Evolutionary conservation across 257 asterid genomes (phyloP), one percentile per base, ranked within the genome.

Genomic region (Echites panduratus): DNA sequence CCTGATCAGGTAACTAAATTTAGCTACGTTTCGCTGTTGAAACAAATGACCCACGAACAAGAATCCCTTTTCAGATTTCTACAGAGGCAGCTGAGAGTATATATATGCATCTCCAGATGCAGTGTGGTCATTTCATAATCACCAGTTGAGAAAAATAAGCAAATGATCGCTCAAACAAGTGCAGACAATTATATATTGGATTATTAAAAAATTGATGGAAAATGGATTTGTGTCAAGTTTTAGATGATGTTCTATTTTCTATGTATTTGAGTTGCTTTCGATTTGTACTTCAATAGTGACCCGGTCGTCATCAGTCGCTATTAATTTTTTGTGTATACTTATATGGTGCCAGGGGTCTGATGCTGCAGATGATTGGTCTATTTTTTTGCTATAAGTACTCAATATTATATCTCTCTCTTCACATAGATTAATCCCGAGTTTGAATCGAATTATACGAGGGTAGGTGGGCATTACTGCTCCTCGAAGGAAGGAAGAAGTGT

Each of bases 91-190:
- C 27, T 45, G 56, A 49, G 22, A 14, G 20, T 17, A n/a, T n/a
- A n/a, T n/a, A n/a, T n/a, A n/a, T 78, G 77, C 77, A 82, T 82
- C 81, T 75, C 57, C 68, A 58, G 82, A 83, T 83, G 84, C 70
- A 79, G 81, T 68, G 57, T 68, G 57, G 86, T 65, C 75, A 74
- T 63, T 70, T 54, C 54, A 65, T 26, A 62, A 64, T 71, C 59
- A 45, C 14, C 50, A 22, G 35, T 49, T 13, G 5, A 13, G 16
- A 13, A 68, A 58, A 29, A 49, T 32, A 68, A 66, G 40, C 45
- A 61, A 61, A 58, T 38, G 71, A 66, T 52, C 19, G n/a, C 10
- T 61, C 38, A 27, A 22, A 44, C 47, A 27, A 63, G 68, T 17
- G 24, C 2, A 61, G 66, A 61, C 65, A 35, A 27, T 61, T 61